A percentile compares a stretch with the other conserved stretches of the same genome.
phyloP scores from a whole-genome alignment of 208 protist genomes.

The Herpetomonas samuelpessoai region DNA sequence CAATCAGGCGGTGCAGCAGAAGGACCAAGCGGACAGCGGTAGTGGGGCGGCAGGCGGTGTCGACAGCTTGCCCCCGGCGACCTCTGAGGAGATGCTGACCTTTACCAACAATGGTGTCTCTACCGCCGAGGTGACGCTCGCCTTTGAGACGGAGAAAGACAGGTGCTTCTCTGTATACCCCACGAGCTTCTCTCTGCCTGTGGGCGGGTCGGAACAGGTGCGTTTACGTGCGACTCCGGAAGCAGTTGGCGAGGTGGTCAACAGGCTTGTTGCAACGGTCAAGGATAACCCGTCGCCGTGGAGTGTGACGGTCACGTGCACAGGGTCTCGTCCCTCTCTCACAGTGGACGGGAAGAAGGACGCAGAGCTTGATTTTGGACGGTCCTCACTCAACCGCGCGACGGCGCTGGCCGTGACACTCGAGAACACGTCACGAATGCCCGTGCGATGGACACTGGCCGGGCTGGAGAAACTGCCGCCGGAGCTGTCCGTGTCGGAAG shows the following conservation, averaged over 20 bases:
- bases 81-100: constrained; percentile 59
- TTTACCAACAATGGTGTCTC: constrained; percentile 91
- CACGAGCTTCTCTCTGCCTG: constrained; percentile 59
- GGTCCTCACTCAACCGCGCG: constrained; percentile 61
- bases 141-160: constrained; percentile 85
- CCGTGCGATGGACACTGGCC: constrained; percentile 69
- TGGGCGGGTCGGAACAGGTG: constrained; percentile 77
- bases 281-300: constrained; percentile 92
- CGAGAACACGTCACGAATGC: constrained; percentile 74
- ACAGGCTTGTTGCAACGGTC: constrained; percentile 85
- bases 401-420: constrained; percentile 45
- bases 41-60: background rate
- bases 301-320: constrained; percentile 76
- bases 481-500: constrained; percentile 70
- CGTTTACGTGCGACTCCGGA: constrained; percentile 83
- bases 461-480: constrained; percentile 57
- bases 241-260: constrained; percentile 70
- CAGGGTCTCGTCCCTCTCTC: constrained; percentile 79
- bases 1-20: background rate
- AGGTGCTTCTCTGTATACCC: constrained; percentile 80
- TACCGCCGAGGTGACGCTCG: constrained; percentile 65
- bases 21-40: background rate
- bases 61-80: constrained; percentile 1
- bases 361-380: constrained; percentile 74
- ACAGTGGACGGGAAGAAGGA: constrained; percentile 78